Percentiles rank a stretch among this genome's conserved stretches.
Evolutionary conservation across 139 green algal genomes (phyloP).

Genomic region (Chlorella ohadii): DNA sequence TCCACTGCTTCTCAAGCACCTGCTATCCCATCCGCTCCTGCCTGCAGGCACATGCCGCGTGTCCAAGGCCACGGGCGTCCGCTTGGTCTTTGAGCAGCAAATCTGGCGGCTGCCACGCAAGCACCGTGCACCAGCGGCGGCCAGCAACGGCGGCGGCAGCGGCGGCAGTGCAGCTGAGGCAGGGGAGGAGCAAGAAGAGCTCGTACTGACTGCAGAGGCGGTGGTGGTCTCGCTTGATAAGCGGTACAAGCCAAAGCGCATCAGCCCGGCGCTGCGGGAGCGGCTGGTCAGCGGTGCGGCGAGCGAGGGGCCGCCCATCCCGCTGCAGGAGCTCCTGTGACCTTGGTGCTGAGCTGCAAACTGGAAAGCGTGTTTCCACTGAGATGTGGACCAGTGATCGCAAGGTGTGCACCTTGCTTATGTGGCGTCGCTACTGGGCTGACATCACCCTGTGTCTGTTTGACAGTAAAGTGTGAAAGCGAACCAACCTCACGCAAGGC

Average conservation of each 20-base stretch:
- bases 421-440: too few relatives aligned
- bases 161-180: not conserved
- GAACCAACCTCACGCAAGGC: too few relatives aligned
- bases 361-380: too few relatives aligned
- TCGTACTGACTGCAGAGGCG: slow-evolving; percentile 40
- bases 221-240: slow-evolving; percentile 44
- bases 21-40: too few relatives aligned
- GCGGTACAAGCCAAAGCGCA: slow-evolving; percentile 38
- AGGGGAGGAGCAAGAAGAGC: slow-evolving; percentile 7
- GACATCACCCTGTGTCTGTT: too few relatives aligned
- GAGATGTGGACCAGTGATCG: too few relatives aligned
- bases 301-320: not conserved
- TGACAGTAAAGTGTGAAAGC: too few relatives aligned
- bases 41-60: slow-evolving; percentile 20
- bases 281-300: not conserved
- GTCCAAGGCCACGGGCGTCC: slow-evolving; percentile 28
- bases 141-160: not conserved
- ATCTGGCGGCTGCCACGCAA: slow-evolving; percentile 9
- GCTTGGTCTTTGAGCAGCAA: slow-evolving; percentile 42
- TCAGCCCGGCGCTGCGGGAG: slow-evolving; percentile 2
- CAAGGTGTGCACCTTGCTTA: too few relatives aligned
- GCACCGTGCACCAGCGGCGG: not conserved
- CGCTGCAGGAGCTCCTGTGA: slow-evolving; percentile 32
- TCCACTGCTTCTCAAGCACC: too few relatives aligned
- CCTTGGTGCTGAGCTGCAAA: too few relatives aligned